phyloP scores from a whole-genome alignment of 805 yeast species.

The Yarrowia osloensis region DNA sequence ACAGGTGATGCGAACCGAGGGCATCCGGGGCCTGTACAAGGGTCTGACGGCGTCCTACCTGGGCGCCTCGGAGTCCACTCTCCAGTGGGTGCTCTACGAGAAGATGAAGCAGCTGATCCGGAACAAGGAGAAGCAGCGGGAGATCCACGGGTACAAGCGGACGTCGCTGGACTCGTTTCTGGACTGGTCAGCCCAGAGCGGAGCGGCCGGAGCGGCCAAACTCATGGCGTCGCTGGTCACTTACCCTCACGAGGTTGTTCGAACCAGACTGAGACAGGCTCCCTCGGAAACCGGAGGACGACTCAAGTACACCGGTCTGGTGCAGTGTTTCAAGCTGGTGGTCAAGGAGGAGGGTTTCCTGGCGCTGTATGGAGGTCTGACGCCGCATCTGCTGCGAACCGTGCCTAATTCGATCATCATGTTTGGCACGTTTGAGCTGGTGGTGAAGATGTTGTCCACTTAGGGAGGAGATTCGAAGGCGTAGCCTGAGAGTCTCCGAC shows the following conservation, averaged over 20 bases:
- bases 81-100: slow-evolving; percentile 96
- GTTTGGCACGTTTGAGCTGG: slow-evolving; percentile 98
- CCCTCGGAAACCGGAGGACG: slow-evolving; percentile 71
- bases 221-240: slow-evolving; percentile 89
- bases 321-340: slow-evolving; percentile 84
- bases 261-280: slow-evolving; percentile 94
- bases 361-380: slow-evolving; percentile 95
- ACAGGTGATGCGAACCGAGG: slow-evolving; percentile 73
- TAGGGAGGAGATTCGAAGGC: neutral
- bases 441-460: slow-evolving; percentile 52
- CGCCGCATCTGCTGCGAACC: slow-evolving; percentile 94
- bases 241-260: slow-evolving; percentile 95
- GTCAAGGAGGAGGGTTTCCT: slow-evolving; percentile 88
- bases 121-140: slow-evolving; percentile 51
- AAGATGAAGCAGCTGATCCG: slow-evolving; percentile 79
- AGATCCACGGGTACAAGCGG: slow-evolving; percentile 42
- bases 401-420: slow-evolving; percentile 97
- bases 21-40: slow-evolving; percentile 74
- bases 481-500: too few species aligned
- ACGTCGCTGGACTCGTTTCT: slow-evolving; percentile 61
- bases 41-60: slow-evolving; percentile 94
- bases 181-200: slow-evolving; percentile 95
- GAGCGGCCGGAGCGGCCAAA: slow-evolving; percentile 97
- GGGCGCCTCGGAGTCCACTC: slow-evolving; percentile 88
- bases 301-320: slow-evolving; percentile 84